These are phyloP conservation scores for Sarcodon sp. DNA, from an alignment of 768 basidiomycete genomes.

Conservation along the genomic window DNA sequence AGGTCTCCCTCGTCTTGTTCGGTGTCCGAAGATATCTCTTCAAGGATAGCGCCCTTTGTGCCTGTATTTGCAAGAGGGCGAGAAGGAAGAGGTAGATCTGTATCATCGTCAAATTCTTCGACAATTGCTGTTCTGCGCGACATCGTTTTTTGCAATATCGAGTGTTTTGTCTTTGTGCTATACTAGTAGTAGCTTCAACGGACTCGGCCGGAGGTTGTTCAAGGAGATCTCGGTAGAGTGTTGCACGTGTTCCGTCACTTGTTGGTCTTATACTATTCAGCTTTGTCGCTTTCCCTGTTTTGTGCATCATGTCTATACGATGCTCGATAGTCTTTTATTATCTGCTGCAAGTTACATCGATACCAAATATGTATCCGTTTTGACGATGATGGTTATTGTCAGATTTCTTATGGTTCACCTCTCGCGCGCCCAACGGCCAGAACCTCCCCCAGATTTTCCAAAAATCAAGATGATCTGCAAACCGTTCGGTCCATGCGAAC, in stretches of 20 bases:
- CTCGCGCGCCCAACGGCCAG: background rate
- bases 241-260: background rate
- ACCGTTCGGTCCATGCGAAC: constrained; percentile 47
- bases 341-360: background rate
- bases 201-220: background rate
- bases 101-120: constrained; percentile 89
- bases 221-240: background rate
- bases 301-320: background rate
- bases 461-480: constrained; percentile 19
- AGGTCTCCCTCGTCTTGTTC: constrained; percentile 26
- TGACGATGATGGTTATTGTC: background rate
- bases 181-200: background rate
- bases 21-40: constrained; percentile 50
- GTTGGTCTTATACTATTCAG: background rate
- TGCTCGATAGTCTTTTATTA: background rate
- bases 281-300: background rate
- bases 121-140: constrained; percentile 51
- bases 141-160: constrained; percentile 25
- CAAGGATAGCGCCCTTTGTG: constrained; percentile 60
- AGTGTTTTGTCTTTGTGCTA: background rate
- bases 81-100: constrained; percentile 73
- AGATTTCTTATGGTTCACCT: background rate
- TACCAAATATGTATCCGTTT: background rate
- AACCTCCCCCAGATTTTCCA: background rate
- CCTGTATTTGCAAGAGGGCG: constrained; percentile 55